Evolutionary conservation across 139 green algal species (phyloP), one percentile per base, ranked within the genome.

Genomic region (Asterochloris erici): DNA sequence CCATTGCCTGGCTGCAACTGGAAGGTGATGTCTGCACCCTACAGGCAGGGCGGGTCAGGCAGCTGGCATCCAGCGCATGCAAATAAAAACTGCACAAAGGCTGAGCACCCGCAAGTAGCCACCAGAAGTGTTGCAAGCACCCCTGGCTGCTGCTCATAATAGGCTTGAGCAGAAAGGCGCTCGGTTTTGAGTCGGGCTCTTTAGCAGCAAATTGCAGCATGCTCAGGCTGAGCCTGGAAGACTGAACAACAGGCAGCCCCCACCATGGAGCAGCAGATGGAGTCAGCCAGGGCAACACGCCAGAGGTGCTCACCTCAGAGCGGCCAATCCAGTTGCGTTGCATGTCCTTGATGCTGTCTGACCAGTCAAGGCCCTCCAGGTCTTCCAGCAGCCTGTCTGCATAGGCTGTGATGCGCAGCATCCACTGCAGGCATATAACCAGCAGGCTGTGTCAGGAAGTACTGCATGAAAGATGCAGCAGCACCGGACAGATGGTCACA

Each of bases 261-360:
- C 38, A 54, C 38, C 38, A 54, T 54, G 38, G 38, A 54, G 38
- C 38, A 54, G 38, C 38, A 54, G 6, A 10, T 54, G 38, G 38
- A 54, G 38, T 54, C 38, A 54, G 38, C 6, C 6, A 54, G 38
- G 4, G 6, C 4, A 54, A 54, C 38, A 21, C 17, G 66, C 66
- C 21, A 1, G 17, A 71, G 19, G 17, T 71, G 21, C 66, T 71
- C n/a, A 80, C 95, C 91, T 99, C 95, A 16, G 85, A 94, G 14
- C 93, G 88, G 0, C 97, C 97, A 63, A 99, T 99, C 97, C 97
- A 99, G 91, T 99, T 99, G 62, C 96, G 90, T 90, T 99, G 97
- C 96, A 99, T 99, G 81, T 98, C 96, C 90, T 99, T 99, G 88
- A 99, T 98, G 82, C 85, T 94, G 23, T 98, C 95, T 0, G 87